These are phyloP conservation scores for Pseudomassariella vexata DNA, from an alignment of 2,329 filamentous ascomycete genomes.

Conservation along the genomic window DNA sequence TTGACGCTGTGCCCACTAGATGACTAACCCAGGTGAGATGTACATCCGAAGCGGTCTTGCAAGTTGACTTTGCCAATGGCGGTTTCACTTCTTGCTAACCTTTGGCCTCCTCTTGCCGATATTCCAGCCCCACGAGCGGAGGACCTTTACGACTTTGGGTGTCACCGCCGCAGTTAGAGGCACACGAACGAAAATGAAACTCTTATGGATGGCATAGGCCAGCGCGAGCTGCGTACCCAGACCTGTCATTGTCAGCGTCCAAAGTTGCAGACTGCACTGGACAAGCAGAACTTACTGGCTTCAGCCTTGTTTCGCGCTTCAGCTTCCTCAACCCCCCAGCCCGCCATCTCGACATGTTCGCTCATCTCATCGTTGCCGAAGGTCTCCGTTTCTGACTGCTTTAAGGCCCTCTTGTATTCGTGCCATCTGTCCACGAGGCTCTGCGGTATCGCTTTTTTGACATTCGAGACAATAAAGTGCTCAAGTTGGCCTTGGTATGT, in stretches of 20 bases:
- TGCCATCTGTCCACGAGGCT: conserved; percentile 48
- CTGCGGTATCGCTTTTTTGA: conserved; percentile 55
- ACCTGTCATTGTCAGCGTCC: conserved; percentile 32
- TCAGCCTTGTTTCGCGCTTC: conserved; percentile 55
- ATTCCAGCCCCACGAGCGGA: conserved; percentile 88
- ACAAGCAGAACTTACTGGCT: conserved; percentile 63
- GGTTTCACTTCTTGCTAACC: conserved; percentile 1
- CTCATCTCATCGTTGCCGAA: conserved; percentile 36
- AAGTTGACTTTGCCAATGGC: conserved; percentile 2
- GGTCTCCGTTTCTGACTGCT: conserved; percentile 36
- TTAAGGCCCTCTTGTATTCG: conserved; percentile 42
- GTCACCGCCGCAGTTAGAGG: conserved; percentile 85
- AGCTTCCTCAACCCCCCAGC: conserved; percentile 59
- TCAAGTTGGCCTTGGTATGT: conserved; percentile 58
- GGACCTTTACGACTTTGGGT: conserved; percentile 86
- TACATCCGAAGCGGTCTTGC: conserved; percentile 1
- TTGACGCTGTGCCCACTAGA: too few relatives aligned
- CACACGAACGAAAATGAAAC: conserved; percentile 92
- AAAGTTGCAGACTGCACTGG: conserved; percentile 1
- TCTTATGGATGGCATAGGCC: conserved; percentile 96
- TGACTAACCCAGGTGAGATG: conserved; percentile 1
- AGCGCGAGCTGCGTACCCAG: conserved; percentile 79
- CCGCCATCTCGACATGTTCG: conserved; percentile 43
- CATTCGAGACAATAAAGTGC: conserved; percentile 57
- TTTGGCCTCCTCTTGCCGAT: conserved; percentile 66